Evolutionary conservation across 2,329 filamentous ascomycete genomes (phyloP), one percentile per base, ranked within the genome.

Genomic region (Sporothrix mexicana): DNA sequence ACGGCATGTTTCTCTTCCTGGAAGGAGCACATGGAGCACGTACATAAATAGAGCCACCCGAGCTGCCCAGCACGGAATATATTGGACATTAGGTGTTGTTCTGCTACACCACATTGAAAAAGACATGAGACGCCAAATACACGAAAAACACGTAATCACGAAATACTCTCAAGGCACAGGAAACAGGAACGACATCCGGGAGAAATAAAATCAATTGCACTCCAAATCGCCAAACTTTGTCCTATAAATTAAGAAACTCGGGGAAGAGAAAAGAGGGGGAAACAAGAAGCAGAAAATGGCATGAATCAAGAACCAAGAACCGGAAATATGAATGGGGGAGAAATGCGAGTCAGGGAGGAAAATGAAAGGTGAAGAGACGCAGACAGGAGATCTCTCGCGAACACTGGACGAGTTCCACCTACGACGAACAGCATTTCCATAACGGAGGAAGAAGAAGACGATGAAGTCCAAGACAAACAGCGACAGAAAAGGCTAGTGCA

Each of bases 191-290:
- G 49, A 43, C 13, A n/a, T 53, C 12, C 43, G 41, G 15, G 62
- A 67, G 23, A 72, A 72, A 67, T 59, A 70, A 74, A 73, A 67
- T 81, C 78, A 83, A 84, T 82, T 84, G 80, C 84, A 85, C 83
- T 83, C 83, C 84, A 82, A 76, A 82, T 85, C 83, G 84, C 84
- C 84, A 83, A 83, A 84, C 77, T 74, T 75, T 81, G 78, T 83
- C 83, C 83, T 84, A 84, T 84, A 81, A 78, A 84, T 83, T 67
- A 79, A 77, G 79, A 79, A 71, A 69, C 59, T 30, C 20, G 25
- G 36, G 43, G 17, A 71, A 53, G 25, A 36, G 61, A 68, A 76
- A 62, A 23, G 76, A 75, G 62, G 74, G 67, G 74, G 43, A 73
- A 74, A 70, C 23, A 72, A 73, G 72, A 57, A 69, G 49, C 61